A percentile compares a stretch with the other conserved stretches of the same genome.
Conservation (phyloP, 2,329 filamentous ascomycete species). For the Chrysoporthe puriensis region DNA sequence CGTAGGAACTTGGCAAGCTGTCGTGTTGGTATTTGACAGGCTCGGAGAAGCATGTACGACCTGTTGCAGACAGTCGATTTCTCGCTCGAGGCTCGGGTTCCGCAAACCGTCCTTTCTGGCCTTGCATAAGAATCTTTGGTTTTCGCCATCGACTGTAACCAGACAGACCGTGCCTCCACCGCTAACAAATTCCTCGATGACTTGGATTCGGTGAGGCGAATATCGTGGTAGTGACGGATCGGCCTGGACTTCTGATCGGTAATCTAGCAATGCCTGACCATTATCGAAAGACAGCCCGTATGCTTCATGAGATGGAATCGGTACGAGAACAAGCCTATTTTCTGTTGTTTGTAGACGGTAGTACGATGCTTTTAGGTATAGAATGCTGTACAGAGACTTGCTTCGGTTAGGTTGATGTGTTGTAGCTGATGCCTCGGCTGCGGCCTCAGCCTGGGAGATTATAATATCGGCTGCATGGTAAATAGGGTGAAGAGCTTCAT, state of each 20-base stretch:
- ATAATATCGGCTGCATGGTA: not conserved
- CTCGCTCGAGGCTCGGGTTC: constrained; percentile 9
- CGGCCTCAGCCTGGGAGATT: not conserved
- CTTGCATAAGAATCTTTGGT: constrained; percentile 14
- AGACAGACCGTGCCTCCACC: constrained; percentile 11
- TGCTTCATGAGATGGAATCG: constrained; percentile 5
- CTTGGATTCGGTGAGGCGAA: constrained; percentile 6
- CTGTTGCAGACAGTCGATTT: constrained; percentile 16
- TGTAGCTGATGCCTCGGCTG: not conserved
- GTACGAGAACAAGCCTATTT: not conserved
- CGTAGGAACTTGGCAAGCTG: not conserved
- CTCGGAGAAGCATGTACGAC: not conserved
- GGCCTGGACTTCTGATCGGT: not conserved
- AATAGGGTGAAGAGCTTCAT: constrained; percentile 7
- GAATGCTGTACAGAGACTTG: not conserved
- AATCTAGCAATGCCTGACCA: not conserved
- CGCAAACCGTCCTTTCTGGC: not conserved
- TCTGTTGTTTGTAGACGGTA: constrained; percentile 8
- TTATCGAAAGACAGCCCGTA: not conserved
- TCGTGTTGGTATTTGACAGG: not conserved
- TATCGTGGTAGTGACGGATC: constrained; percentile 14
- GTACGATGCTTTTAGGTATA: constrained; percentile 14
- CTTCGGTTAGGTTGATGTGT: not conserved
- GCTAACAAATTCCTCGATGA: not conserved
- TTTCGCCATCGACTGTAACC: not conserved